A percentile compares a stretch with the other conserved stretches of the same genome.
phyloP scores from a whole-genome alignment of 1,284 basidiomycete genomes.

The Psilocybe mexicana region DNA sequence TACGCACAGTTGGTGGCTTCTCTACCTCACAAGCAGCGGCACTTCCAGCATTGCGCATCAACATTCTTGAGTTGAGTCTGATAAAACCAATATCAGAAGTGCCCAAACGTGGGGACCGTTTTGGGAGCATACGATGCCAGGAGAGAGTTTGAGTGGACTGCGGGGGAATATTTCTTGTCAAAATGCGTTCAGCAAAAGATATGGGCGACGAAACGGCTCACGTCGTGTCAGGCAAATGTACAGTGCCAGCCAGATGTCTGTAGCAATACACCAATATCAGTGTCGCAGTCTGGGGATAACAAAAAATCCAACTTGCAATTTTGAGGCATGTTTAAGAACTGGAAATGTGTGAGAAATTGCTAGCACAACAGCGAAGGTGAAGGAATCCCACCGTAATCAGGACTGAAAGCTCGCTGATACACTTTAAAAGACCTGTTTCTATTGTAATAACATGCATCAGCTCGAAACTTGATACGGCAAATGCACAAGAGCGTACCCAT shows the following conservation, averaged over 20 bases:
- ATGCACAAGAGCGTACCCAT: slow-evolving; percentile 1
- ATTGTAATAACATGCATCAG: neutral
- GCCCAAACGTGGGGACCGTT: no score
- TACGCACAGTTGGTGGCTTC: neutral
- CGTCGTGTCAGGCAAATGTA: slow-evolving; percentile 9
- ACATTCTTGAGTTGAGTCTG: slow-evolving; percentile 1
- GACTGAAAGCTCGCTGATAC: slow-evolving; percentile 3
- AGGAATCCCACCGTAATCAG: slow-evolving; percentile 2
- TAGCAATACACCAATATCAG: neutral
- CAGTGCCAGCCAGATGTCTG: slow-evolving; percentile 11
- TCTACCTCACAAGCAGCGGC: neutral
- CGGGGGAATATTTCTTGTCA: neutral
- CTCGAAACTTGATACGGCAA: neutral
- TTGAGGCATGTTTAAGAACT: slow-evolving; percentile 10
- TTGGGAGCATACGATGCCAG: neutral
- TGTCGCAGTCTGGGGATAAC: neutral
- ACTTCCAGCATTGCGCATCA: neutral
- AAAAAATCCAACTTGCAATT: no score
- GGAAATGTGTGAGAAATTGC: neutral
- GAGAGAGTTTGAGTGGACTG: slow-evolving; percentile 4
- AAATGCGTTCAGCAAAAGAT: no score
- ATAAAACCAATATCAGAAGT: neutral
- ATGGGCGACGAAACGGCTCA: neutral
- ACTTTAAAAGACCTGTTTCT: slow-evolving; percentile 13
- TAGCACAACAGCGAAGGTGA: neutral